Evolutionary conservation across 2,329 filamentous ascomycete genomes (phyloP).

Genomic region (Fusarium domesticum): DNA sequence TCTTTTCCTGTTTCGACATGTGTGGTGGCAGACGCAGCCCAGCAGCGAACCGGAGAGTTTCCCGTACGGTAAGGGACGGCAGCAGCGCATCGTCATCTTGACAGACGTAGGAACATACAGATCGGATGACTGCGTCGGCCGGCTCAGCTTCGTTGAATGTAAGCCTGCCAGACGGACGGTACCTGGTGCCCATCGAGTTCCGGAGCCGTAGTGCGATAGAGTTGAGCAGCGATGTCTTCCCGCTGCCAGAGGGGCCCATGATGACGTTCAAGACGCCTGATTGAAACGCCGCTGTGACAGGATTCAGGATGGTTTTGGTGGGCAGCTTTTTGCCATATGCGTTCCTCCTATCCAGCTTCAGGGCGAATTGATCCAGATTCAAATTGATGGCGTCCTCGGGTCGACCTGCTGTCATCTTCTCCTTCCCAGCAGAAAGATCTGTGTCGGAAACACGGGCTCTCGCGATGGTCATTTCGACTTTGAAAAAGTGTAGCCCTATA

Average conservation of each 20-base stretch:
- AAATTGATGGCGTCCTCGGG: slow-evolving; percentile 61
- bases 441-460: slow-evolving; percentile 56
- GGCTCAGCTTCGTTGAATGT: slow-evolving; percentile 68
- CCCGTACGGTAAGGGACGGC: slow-evolving; percentile 70
- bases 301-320: slow-evolving; percentile 61
- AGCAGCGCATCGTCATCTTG: slow-evolving; percentile 75
- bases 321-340: slow-evolving; percentile 50
- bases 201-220: slow-evolving; percentile 67
- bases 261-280: slow-evolving; percentile 71
- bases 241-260: slow-evolving; percentile 76
- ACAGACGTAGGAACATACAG: slow-evolving; percentile 72
- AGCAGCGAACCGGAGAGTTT: slow-evolving; percentile 69
- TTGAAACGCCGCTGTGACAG: slow-evolving; percentile 63
- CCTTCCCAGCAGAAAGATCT: slow-evolving; percentile 67
- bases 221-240: slow-evolving; percentile 73
- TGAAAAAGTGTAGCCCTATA: slow-evolving; percentile 60
- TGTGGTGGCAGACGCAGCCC: slow-evolving; percentile 67
- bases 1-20: slow-evolving; percentile 67
- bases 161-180: slow-evolving; percentile 59
- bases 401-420: slow-evolving; percentile 59
- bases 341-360: slow-evolving; percentile 62
- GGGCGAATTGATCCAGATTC: slow-evolving; percentile 59
- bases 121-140: slow-evolving; percentile 65
- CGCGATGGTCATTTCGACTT: slow-evolving; percentile 67
- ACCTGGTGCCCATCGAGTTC: slow-evolving; percentile 59